These are phyloP conservation scores for Cyberlindnera mississippiensis DNA, from an alignment of 805 yeast species.

Conservation along the genomic window DNA sequence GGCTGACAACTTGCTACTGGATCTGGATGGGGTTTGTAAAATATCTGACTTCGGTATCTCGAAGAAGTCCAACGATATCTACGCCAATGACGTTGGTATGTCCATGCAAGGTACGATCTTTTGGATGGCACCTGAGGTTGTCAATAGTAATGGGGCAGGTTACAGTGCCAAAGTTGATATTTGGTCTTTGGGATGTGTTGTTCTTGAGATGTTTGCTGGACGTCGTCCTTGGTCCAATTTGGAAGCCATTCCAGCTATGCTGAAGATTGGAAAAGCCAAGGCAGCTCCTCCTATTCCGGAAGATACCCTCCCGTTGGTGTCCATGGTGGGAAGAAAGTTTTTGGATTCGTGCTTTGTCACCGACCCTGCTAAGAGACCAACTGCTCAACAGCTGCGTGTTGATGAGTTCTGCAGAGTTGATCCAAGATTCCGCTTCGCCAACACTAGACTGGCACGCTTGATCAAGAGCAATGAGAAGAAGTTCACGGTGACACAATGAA, in stretches of 20 bases:
- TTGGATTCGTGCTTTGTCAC: conserved; percentile 69
- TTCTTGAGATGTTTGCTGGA: conserved; percentile 96
- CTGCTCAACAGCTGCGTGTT: conserved; percentile 60
- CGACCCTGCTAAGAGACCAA: conserved; percentile 84
- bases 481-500: conserved; percentile 9
- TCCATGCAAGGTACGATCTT: conserved; percentile 98
- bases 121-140: conserved; percentile 99
- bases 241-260: conserved; percentile 93
- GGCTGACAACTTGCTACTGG: conserved; percentile 87
- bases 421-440: conserved; percentile 43
- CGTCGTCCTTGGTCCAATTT: conserved; percentile 96
- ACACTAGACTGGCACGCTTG: conserved; percentile 52
- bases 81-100: conserved; percentile 90
- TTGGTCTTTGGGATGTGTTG: conserved; percentile 98
- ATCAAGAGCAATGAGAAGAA: conserved; percentile 42
- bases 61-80: conserved; percentile 77
- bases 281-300: conserved; percentile 95
- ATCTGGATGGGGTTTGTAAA: conserved; percentile 89
- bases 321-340: conserved; percentile 63
- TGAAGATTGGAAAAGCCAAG: conserved; percentile 79
- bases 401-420: conserved; percentile 49
- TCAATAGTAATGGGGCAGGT: conserved; percentile 86
- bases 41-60: conserved; percentile 97
- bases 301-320: conserved; percentile 66
- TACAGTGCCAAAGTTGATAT: conserved; percentile 97